A percentile compares a stretch with the other conserved stretches of the same genome.
Evolutionary conservation across 2,329 filamentous ascomycete genomes (phyloP).

Genomic region (Talaromyces islandicus): DNA sequence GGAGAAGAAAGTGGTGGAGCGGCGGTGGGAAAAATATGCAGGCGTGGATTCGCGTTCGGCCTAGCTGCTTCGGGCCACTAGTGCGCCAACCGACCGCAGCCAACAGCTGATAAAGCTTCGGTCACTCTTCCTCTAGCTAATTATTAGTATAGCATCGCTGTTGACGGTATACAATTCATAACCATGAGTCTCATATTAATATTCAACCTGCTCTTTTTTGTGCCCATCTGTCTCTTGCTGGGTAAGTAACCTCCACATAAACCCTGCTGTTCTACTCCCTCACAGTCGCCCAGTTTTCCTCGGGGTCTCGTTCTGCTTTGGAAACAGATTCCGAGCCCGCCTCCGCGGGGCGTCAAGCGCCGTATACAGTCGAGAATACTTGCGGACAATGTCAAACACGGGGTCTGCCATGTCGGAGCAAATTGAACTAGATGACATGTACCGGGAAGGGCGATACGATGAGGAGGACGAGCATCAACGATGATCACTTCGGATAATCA

Average conservation of each 20-base stretch:
- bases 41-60: neutral
- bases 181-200: slow-evolving; percentile 28
- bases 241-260: slow-evolving; percentile 18
- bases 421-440: slow-evolving; percentile 58
- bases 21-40: neutral
- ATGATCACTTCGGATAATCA: neutral
- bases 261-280: neutral
- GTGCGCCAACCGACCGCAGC: neutral
- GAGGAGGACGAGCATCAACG: slow-evolving; percentile 15
- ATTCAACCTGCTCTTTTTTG: slow-evolving; percentile 31
- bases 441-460: slow-evolving; percentile 38
- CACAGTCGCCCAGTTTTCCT: slow-evolving; percentile 38
- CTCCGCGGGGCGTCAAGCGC: slow-evolving; percentile 40
- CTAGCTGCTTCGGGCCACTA: neutral
- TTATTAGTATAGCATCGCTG: neutral
- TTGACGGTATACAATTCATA: neutral
- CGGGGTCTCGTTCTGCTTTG: slow-evolving; percentile 51
- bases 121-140: neutral
- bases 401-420: slow-evolving; percentile 54
- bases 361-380: slow-evolving; percentile 52
- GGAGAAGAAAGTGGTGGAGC: slow-evolving; percentile 4
- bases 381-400: slow-evolving; percentile 50
- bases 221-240: slow-evolving; percentile 29
- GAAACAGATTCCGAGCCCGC: slow-evolving; percentile 46
- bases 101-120: neutral